phyloP scores from a whole-genome alignment of 83 land plant species.

The Thuja plicata region DNA sequence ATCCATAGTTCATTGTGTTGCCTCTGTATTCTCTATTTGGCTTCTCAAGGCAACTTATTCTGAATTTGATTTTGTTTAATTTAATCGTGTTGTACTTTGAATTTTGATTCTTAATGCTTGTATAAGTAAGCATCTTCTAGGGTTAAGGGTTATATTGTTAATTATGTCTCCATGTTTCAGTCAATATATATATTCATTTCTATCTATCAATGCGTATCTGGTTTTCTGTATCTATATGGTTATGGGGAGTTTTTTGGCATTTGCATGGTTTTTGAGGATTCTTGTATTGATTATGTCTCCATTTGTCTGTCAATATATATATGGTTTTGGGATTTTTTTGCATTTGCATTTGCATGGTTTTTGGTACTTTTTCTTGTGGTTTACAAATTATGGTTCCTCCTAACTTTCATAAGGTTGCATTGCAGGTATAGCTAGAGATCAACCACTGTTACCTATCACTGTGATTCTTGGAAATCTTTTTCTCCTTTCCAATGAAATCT shows the following conservation, averaged over 20 bases:
- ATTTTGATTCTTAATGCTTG: not conserved
- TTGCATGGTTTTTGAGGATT: not conserved
- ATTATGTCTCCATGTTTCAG: not conserved
- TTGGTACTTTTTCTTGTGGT: not conserved
- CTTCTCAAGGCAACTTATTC: not conserved
- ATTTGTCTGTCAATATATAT: not conserved
- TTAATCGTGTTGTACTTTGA: not conserved
- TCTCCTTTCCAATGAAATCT: conserved; percentile 5
- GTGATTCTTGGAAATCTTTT: not conserved
- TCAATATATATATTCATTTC: not conserved
- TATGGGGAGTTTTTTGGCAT: not conserved
- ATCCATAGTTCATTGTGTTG: not conserved
- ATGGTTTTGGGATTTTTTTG: not conserved
- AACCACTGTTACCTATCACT: not conserved
- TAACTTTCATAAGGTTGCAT: conserved; percentile 11
- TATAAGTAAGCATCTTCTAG: not conserved
- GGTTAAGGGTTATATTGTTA: not conserved
- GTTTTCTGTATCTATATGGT: not conserved
- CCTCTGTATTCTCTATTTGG: not conserved
- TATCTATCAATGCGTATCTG: not conserved
- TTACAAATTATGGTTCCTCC: not conserved
- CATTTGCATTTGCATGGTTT: not conserved
- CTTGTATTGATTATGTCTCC: not conserved
- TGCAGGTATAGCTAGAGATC: conserved; percentile 3
- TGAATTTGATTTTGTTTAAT: not conserved